Base-by-base conservation (phyloP, 495 filamentous ascomycete genomes). In the Penicillium cosmopolitanum region DNA sequence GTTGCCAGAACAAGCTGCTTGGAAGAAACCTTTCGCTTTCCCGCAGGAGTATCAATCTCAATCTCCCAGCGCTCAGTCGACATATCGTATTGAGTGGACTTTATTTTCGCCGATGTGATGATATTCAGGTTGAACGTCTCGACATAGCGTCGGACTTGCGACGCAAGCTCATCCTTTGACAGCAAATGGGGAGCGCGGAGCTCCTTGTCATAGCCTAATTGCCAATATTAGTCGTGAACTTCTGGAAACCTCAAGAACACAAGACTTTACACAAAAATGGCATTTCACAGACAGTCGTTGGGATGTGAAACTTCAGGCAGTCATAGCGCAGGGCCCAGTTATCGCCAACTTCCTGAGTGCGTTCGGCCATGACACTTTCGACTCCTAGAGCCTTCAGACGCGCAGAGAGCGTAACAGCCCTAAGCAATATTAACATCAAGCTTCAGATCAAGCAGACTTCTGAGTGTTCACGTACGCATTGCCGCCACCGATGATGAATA, bases 261-360 rank as follows among this genome's bases (percentile, higher is more conserved):
- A 38, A 19, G 23, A 4, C 18, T 60, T 54, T 43, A 68, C 66
- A 16, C 63, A 69, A 57, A 28, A 44, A 69, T 0, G 66, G 63
- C 28, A 69, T 34, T 19, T 66, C 58, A 16, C 63, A 66, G 21
- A 57, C 57, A 3, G 63, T 57, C n/a, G 63, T 64, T 11, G 63
- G 63, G 1, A 76, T 74, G 57, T 82, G 77, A 34, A 75, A 68
- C 31, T 51, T 34, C 55, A 67, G 62, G 40, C 67, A 74, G 31
- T 72, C 67, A 46, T 77, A 78, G 12, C 76, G 68, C 11, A 61
- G 57, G 23, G 57, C 67, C 76, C 76, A 78, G 48, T 73, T 72
- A 55, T 76, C 68, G 15, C 76, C 76, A 3, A 71, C 55, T 5
- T 52, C 40, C n/a, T 57, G 12, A 42, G 73, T 67, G 11, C 67